phyloP scores from a whole-genome alignment of 257 asterid genomes.

The Leptodermis oblonga region DNA sequence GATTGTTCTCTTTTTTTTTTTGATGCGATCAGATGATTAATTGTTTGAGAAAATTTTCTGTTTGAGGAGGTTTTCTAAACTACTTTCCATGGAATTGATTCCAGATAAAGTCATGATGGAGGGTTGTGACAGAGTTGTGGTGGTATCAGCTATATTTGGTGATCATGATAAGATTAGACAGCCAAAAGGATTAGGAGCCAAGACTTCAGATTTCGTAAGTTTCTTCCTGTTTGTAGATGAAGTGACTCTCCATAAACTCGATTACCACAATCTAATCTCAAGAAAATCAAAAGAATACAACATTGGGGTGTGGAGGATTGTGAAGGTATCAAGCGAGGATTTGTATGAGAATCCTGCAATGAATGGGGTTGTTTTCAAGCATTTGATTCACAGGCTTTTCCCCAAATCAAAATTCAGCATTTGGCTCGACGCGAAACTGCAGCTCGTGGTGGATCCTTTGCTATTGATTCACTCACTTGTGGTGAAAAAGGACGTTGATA shows the following conservation, averaged over 20 bases:
- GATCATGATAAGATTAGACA: slow-evolving; percentile 95
- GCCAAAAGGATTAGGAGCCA: slow-evolving; percentile 76
- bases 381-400: slow-evolving; percentile 71
- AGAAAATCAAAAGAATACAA: slow-evolving; percentile 30
- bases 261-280: slow-evolving; percentile 46
- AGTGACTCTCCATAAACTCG: slow-evolving; percentile 46
- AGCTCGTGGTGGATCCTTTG: slow-evolving; percentile 75
- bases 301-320: slow-evolving; percentile 82
- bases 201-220: slow-evolving; percentile 51
- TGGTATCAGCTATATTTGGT: slow-evolving; percentile 74
- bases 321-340: slow-evolving; percentile 36
- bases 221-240: slow-evolving; percentile 90
- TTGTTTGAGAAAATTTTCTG: neutral
- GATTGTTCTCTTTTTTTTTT: neutral
- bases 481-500: slow-evolving; percentile 54
- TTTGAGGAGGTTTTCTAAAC: neutral
- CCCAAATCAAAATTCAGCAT: slow-evolving; percentile 77
- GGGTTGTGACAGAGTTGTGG: slow-evolving; percentile 63
- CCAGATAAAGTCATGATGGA: slow-evolving; percentile 64
- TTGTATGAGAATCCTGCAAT: slow-evolving; percentile 71
- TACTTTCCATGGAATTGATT: slow-evolving; percentile 10
- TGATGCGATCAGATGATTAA: neutral
- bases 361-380: slow-evolving; percentile 79
- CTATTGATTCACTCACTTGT: slow-evolving; percentile 67
- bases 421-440: slow-evolving; percentile 94